Conservation (phyloP, 2,329 filamentous ascomycete species). For the Akanthomyces uredinophilus region DNA sequence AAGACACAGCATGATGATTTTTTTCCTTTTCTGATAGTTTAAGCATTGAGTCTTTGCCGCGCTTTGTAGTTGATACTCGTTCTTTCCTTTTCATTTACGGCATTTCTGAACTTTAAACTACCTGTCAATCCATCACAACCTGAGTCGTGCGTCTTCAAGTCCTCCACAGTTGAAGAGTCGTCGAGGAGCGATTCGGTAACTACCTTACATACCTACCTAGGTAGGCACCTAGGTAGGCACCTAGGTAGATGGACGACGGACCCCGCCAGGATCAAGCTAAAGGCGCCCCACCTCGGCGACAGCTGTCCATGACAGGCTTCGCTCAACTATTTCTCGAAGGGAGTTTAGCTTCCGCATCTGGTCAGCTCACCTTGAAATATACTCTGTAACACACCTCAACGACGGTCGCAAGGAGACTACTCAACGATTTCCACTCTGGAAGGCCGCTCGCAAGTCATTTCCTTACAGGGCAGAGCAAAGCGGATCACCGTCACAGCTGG, state of each 20-base stretch:
- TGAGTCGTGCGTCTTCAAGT: not conserved
- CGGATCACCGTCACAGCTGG: not conserved
- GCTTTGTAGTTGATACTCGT: not conserved
- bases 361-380: not conserved
- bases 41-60: slow-evolving; percentile 2
- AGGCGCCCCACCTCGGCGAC: slow-evolving; percentile 6
- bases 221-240: too few relatives aligned
- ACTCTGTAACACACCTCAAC: not conserved
- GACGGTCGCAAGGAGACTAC: not conserved
- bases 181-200: not conserved
- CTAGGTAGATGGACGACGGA: not conserved
- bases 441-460: not conserved
- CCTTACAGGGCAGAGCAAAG: not conserved
- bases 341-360: not conserved
- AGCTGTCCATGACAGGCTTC: not conserved
- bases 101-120: not conserved
- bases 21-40: slow-evolving; percentile 6
- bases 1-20: slow-evolving; percentile 1
- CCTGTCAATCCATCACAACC: not conserved
- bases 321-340: not conserved
- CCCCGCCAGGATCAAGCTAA: slow-evolving; percentile 8
- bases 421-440: not conserved
- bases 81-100: not conserved
- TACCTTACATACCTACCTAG: too few relatives aligned
- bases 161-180: too few relatives aligned